Evolutionary conservation across 306 rosid species (phyloP).

Genomic region (Lotus japonicus): DNA sequence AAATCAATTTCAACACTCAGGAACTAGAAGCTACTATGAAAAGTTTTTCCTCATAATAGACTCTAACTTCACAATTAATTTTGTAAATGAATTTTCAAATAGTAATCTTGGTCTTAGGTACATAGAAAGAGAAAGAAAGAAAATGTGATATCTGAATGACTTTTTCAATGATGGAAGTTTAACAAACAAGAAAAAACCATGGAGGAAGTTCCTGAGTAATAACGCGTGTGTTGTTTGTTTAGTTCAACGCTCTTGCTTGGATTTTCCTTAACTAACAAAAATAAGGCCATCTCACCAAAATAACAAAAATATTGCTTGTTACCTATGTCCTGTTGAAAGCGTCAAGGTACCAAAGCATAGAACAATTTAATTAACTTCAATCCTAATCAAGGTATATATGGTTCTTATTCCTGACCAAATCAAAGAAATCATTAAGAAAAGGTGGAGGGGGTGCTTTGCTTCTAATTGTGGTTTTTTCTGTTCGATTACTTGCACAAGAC

Average conservation of each 20-base stretch:
- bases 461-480: neutral
- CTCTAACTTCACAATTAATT: no score
- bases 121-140: neutral
- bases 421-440: neutral
- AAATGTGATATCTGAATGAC: neutral
- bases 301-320: neutral
- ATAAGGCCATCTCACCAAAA: neutral
- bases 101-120: neutral
- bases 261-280: neutral
- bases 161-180: neutral
- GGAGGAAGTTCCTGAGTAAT: neutral
- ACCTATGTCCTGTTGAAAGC: neutral
- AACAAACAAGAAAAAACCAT: neutral
- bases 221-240: neutral
- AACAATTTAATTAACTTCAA: conserved; percentile 14
- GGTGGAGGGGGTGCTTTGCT: neutral
- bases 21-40: no score
- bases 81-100: no score
- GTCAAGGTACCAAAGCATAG: neutral
- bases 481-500: neutral
- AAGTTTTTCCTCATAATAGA: no score
- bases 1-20: no score
- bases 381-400: conserved; percentile 18
- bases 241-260: neutral
- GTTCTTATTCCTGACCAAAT: conserved; percentile 1